Evolutionary conservation across 2,329 filamentous ascomycete genomes (phyloP).

Genomic region (Niveomyces coronatus): DNA sequence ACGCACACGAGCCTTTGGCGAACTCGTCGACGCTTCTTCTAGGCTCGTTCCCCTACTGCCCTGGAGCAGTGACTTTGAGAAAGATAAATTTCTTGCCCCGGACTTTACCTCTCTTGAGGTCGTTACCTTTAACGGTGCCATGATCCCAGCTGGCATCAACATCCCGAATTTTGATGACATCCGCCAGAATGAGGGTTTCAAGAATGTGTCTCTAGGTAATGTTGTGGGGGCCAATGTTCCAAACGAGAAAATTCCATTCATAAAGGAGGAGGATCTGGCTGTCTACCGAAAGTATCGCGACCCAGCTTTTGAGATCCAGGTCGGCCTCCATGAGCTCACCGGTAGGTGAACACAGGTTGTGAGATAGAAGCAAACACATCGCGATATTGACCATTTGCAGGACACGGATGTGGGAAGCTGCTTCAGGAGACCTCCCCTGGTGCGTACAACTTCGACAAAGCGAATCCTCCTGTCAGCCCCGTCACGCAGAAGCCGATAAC

Average conservation of each 20-base stretch:
- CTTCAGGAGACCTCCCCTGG: slow-evolving; percentile 79
- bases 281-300: slow-evolving; percentile 78
- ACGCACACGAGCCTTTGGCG: slow-evolving; percentile 76
- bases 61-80: slow-evolving; percentile 84
- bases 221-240: slow-evolving; percentile 85
- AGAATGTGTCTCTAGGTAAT: slow-evolving; percentile 89
- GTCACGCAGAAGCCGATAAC: slow-evolving; percentile 66
- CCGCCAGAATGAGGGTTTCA: slow-evolving; percentile 76
- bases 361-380: background rate
- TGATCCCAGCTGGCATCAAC: slow-evolving; percentile 59
- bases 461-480: slow-evolving; percentile 73
- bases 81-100: slow-evolving; percentile 88
- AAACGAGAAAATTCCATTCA: slow-evolving; percentile 87
- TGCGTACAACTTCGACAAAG: slow-evolving; percentile 77
- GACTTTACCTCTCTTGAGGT: slow-evolving; percentile 96
- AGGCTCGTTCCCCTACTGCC: slow-evolving; percentile 80
- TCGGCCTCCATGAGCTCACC: slow-evolving; percentile 82
- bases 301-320: slow-evolving; percentile 85
- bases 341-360: slow-evolving; percentile 20
- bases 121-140: slow-evolving; percentile 61
- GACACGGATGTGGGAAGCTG: slow-evolving; percentile 88
- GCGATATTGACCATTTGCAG: slow-evolving; percentile 20
- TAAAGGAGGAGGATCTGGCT: slow-evolving; percentile 64
- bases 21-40: slow-evolving; percentile 72
- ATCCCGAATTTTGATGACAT: slow-evolving; percentile 68